phyloP scores from a whole-genome alignment of 2,329 filamentous ascomycete genomes.

The Plectosphaerella sp. region DNA sequence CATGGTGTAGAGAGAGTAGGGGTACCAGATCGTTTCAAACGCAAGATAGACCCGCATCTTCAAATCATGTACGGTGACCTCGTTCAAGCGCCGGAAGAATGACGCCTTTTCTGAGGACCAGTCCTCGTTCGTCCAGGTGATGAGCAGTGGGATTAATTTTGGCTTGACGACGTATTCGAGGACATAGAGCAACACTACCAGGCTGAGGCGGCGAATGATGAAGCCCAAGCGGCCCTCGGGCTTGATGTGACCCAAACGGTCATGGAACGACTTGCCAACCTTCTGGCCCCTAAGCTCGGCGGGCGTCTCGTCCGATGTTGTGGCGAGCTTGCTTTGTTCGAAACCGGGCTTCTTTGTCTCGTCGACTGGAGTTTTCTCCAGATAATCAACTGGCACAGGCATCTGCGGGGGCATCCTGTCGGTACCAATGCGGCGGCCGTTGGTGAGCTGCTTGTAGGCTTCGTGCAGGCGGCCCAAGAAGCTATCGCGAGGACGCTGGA shows the following conservation, averaged over 20 bases:
- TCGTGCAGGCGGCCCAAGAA: neutral
- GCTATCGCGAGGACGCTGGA: neutral
- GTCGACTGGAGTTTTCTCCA: too few species aligned
- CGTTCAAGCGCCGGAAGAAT: constrained; percentile 6
- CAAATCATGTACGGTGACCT: neutral
- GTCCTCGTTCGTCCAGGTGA: neutral
- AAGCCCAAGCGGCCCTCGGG: neutral
- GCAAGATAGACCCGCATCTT: constrained; percentile 4
- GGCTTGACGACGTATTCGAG: constrained; percentile 1
- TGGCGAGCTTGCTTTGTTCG: neutral
- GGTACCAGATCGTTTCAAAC: constrained; percentile 6
- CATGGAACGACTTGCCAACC: neutral
- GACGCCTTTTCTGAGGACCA: neutral
- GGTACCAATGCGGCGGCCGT: constrained; percentile 2
- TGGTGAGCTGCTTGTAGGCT: constrained; percentile 2
- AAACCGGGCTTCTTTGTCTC: neutral
- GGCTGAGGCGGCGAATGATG: neutral
- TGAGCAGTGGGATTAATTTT: neutral
- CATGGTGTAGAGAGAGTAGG: constrained; percentile 7
- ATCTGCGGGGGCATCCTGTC: neutral
- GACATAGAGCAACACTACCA: neutral
- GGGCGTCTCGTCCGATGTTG: too few species aligned
- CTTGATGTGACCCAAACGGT: neutral
- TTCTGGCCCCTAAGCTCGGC: neutral
- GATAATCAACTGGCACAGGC: neutral